A percentile compares a stretch with the other conserved stretches of the same genome.
Conservation (phyloP, 305 asterid genomes). For the Fraxinus dipetala region DNA sequence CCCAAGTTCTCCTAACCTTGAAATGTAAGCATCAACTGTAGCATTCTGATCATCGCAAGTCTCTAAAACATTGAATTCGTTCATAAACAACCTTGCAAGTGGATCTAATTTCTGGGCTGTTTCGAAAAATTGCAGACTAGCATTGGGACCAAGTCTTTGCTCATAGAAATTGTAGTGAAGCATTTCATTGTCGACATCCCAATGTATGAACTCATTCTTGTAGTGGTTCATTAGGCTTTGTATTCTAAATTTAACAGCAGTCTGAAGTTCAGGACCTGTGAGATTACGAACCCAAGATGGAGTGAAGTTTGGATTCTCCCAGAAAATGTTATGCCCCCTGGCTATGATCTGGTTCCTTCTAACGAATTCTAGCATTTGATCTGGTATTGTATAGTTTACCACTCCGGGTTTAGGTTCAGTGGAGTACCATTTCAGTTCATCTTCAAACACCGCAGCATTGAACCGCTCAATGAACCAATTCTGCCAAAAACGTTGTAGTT, state of each 20-base stretch:
- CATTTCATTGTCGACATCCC: constrained; percentile 54
- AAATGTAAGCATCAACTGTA: constrained; percentile 34
- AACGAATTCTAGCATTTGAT: constrained; percentile 37
- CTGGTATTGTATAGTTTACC: constrained; percentile 37
- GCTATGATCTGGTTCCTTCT: constrained; percentile 28
- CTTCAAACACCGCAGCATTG: constrained; percentile 45
- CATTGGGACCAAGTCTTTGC: constrained; percentile 37
- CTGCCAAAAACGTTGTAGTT: constrained; percentile 14
- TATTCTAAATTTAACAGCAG: constrained; percentile 31
- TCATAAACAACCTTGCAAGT: constrained; percentile 37
- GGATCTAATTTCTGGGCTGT: constrained; percentile 40
- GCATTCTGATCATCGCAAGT: constrained; percentile 34
- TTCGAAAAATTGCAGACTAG: constrained; percentile 33
- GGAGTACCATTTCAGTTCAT: constrained; percentile 45
- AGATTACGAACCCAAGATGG: constrained; percentile 44
- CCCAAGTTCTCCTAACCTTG: constrained; percentile 30
- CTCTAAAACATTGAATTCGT: constrained; percentile 46
- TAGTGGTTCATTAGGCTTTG: constrained; percentile 34
- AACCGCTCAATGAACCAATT: constrained; percentile 44
- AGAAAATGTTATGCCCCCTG: constrained; percentile 47
- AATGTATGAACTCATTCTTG: constrained; percentile 40
- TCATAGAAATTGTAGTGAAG: constrained; percentile 48
- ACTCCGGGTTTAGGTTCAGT: constrained; percentile 38
- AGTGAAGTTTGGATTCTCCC: constrained; percentile 33
- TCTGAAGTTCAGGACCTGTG: constrained; percentile 25